Evolutionary conservation across 1,284 basidiomycete species (phyloP), one percentile per base, ranked within the genome.

Genomic region (Tylopilus sp.): DNA sequence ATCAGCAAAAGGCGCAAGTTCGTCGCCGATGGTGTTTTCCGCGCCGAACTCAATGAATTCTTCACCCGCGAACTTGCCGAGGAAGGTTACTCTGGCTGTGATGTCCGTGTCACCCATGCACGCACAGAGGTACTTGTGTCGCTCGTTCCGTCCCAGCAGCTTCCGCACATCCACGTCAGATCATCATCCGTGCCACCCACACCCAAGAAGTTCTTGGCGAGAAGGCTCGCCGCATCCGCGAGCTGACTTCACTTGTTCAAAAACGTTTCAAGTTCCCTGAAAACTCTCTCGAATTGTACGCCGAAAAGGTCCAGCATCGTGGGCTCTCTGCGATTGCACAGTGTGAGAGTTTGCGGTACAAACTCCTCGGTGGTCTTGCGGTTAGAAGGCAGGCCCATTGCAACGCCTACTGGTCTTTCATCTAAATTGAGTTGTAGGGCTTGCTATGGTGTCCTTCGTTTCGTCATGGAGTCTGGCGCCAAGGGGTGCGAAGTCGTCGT

Each of bases 261-360:
- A 99, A 99, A 77, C 89, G 97, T 65, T 99, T 99, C 89, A 96
- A 93, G 74, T 99, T 98, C 86, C 89, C 95, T 59, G 97, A 99
- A 74, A 95, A 95, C 78, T 92, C 94, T 43, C 88, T 99, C 61
- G 97, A 99, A 75, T 84, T 99, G 59, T 99, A 97, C 76, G 97
- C 96, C 61, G 97, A 99, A 80, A 99, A 99, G 79, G 97, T 99
- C 56, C 93, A 97, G 75, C 90, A 92, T 81, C 92, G 97, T 74
- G 97, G 97, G 74, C 86, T 99, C 51, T 97, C 95, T 66, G 97
- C 97, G 56, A 90, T 97, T 65, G 96, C 97, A 39, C 97, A 99
- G 75, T 98, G 96, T 77, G 97, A 99, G 81, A 92, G 88, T 63
- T 82, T 99, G 72, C 82, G 96, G 64, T 98, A 99, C 87, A 99